These are phyloP conservation scores for Lumnitzera racemosa DNA, from an alignment of 345 rosid genomes.

Conservation along the genomic window DNA sequence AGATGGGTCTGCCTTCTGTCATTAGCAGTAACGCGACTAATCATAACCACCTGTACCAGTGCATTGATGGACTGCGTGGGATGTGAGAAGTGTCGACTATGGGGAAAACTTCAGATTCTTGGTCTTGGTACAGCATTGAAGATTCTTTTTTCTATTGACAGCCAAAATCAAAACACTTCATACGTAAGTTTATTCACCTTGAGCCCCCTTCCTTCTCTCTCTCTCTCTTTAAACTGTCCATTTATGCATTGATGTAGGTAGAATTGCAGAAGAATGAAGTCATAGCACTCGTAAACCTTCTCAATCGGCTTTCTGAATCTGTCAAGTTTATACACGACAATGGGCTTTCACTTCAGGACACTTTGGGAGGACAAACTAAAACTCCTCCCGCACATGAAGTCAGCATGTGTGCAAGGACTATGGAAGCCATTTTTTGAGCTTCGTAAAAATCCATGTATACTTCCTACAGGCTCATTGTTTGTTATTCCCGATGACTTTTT, in stretches of 20 bases:
- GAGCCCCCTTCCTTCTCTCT: no score
- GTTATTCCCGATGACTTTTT: no score
- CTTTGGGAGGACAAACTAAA: no score
- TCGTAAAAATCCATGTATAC: no score
- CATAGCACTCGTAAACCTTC: constrained; percentile 71
- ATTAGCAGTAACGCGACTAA: constrained; percentile 8
- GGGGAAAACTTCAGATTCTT: constrained; percentile 98
- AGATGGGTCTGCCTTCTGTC: no score
- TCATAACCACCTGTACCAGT: constrained; percentile 22
- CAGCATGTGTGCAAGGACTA: no score
- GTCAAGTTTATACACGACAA: constrained; percentile 43
- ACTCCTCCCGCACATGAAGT: no score
- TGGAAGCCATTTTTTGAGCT: no score
- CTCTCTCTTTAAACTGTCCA: neutral
- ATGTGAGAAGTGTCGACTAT: constrained; percentile 93
- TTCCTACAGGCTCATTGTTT: no score
- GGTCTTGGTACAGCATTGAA: constrained; percentile 93
- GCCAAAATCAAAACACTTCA: constrained; percentile 18
- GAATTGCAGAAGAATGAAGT: constrained; percentile 71
- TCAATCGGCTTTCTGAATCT: constrained; percentile 64
- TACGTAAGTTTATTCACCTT: no score
- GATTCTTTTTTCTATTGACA: constrained; percentile 77
- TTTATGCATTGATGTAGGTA: constrained; percentile 29
- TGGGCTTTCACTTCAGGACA: no score
- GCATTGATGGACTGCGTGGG: constrained; percentile 95